Percentiles rank a stretch among this genome's conserved stretches.
phyloP scores from a whole-genome alignment of 345 rosid species.

The Mallotus nudiflorus region DNA sequence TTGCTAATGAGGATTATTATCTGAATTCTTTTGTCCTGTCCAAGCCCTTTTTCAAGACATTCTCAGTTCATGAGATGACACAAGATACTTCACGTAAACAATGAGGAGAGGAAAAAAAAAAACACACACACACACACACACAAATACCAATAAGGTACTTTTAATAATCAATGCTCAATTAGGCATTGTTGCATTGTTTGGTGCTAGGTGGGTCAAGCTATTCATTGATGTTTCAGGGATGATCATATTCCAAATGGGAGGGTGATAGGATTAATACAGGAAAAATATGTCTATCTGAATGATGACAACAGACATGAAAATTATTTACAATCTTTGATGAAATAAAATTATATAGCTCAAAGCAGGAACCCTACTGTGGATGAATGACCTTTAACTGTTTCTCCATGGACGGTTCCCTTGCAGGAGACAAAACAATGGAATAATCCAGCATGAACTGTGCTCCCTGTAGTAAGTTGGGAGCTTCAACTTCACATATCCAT shows the following conservation, averaged over 20 bases:
- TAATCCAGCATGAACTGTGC: background rate
- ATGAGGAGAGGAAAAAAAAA: too few relatives aligned
- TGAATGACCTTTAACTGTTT: slow-evolving; percentile 2
- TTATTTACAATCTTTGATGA: slow-evolving; percentile 21
- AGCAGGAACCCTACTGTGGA: background rate
- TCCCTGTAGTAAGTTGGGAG: background rate
- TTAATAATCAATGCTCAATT: background rate
- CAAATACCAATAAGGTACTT: background rate
- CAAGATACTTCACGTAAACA: too few relatives aligned
- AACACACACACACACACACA: too few relatives aligned
- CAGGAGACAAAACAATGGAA: background rate
- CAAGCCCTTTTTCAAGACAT: too few relatives aligned
- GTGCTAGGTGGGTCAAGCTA: background rate
- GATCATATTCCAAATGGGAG: background rate
- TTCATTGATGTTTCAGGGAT: background rate
- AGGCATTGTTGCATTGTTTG: background rate
- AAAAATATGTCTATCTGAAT: slow-evolving; percentile 15
- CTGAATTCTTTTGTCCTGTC: too few relatives aligned
- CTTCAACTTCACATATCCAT: background rate
- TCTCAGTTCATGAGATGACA: too few relatives aligned
- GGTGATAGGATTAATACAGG: background rate
- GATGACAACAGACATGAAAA: slow-evolving; percentile 10
- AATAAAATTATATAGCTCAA: slow-evolving; percentile 1
- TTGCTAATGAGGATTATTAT: too few relatives aligned
- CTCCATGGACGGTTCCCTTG: slow-evolving; percentile 13